Conservation (phyloP, 371 early-diverging fungal genomes). For the Syncephalastrum racemosum region DNA sequence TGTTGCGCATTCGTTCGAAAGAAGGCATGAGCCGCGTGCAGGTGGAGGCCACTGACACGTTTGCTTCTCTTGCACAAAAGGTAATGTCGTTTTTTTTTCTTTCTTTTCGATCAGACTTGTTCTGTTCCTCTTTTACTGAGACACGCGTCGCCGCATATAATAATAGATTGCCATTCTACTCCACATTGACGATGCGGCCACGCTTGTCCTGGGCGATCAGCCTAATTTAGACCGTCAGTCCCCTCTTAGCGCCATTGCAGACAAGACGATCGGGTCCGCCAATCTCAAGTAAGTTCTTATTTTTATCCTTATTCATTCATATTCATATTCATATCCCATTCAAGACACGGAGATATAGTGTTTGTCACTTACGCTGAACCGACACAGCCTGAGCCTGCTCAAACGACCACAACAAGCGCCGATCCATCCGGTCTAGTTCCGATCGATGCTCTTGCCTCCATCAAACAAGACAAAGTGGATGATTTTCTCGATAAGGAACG, state of each 20-base stretch:
- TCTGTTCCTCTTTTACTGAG: conserved; percentile 9
- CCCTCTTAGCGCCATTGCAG: conserved; percentile 37
- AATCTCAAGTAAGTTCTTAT: conserved; percentile 43
- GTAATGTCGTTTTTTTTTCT: conserved; percentile 25
- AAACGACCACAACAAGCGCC: conserved; percentile 3
- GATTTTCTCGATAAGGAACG: conserved; percentile 75
- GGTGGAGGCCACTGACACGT: conserved; percentile 58
- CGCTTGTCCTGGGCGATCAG: conserved; percentile 53
- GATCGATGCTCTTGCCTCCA: conserved; percentile 18
- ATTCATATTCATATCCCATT: not conserved
- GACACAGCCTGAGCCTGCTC: conserved; percentile 11
- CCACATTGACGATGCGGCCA: conserved; percentile 42
- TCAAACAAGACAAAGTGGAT: conserved; percentile 81
- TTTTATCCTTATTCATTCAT: not conserved
- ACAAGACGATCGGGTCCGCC: conserved; percentile 41
- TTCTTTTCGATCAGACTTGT: conserved; percentile 10
- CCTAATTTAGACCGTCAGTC: conserved; percentile 46
- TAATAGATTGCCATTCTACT: conserved; percentile 35
- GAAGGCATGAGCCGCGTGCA: conserved; percentile 82
- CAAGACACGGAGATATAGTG: conserved; percentile 85
- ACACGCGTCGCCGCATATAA: too few relatives aligned
- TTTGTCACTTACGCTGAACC: conserved; percentile 61
- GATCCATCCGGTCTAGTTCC: conserved; percentile 20
- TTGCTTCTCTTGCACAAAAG: conserved; percentile 56
- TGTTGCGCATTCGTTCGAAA: conserved; percentile 82